Evolutionary conservation across 2,329 filamentous ascomycete genomes (phyloP).

Genomic region (Fusarium sp.): DNA sequence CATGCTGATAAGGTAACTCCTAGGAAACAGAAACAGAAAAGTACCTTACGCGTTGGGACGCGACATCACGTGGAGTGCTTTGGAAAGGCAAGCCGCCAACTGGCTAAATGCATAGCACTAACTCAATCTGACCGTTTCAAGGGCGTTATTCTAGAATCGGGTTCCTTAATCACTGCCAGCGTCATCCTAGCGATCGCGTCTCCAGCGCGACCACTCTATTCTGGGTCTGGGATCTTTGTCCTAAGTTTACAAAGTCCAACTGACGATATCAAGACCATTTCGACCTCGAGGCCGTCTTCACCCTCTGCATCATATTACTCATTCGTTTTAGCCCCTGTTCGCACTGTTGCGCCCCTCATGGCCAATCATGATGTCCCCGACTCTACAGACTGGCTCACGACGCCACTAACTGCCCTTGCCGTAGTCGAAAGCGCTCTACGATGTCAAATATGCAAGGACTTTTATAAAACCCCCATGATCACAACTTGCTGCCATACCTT

Average conservation of each 20-base stretch:
- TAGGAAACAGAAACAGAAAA: neutral
- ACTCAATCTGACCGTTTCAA: neutral
- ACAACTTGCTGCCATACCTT: slow-evolving; percentile 96
- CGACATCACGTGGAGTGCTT: slow-evolving; percentile 46
- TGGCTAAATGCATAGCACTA: neutral
- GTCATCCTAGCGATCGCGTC: slow-evolving; percentile 36
- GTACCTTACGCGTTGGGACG: slow-evolving; percentile 38
- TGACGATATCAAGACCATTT: neutral
- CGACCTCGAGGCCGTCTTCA: neutral
- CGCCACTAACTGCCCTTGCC: slow-evolving; percentile 70
- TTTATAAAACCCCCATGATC: slow-evolving; percentile 92
- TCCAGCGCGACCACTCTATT: slow-evolving; percentile 31
- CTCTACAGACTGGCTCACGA: slow-evolving; percentile 85
- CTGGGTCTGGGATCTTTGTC: slow-evolving; percentile 1
- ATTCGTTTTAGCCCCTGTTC: neutral
- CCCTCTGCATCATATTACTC: neutral
- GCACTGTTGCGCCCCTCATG: slow-evolving; percentile 36
- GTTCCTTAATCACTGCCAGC: neutral
- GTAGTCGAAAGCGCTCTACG: slow-evolving; percentile 84
- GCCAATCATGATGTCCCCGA: slow-evolving; percentile 64
- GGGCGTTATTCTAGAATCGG: slow-evolving; percentile 1
- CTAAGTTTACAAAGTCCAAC: neutral
- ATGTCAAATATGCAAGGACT: slow-evolving; percentile 98
- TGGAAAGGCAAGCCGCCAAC: neutral
- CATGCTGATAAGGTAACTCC: neutral